Percentiles rank a stretch among this genome's conserved stretches.
These are phyloP conservation scores for Taphrina communis DNA, from an alignment of 1,139 yeast species.

Conservation along the genomic window DNA sequence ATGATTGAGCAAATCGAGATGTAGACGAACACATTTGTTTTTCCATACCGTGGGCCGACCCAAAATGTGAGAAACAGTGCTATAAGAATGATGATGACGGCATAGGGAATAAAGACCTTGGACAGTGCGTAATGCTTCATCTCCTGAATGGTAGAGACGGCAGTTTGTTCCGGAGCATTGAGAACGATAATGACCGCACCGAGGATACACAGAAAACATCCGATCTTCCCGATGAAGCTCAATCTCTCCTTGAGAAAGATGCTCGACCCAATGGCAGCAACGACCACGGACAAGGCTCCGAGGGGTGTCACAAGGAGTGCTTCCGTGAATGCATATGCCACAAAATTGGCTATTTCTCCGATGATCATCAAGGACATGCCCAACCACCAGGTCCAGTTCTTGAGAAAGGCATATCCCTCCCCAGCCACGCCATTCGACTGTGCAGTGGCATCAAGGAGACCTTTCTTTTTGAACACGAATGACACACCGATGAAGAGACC, in stretches of 20 bases:
- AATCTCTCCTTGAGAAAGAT: slow-evolving; percentile 44
- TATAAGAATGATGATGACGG: slow-evolving; percentile 29
- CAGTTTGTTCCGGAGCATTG: slow-evolving; percentile 44
- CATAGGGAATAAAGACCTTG: slow-evolving; percentile 41
- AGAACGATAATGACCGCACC: slow-evolving; percentile 43
- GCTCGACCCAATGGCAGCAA: slow-evolving; percentile 43
- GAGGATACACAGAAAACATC: slow-evolving; percentile 44
- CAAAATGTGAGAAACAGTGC: slow-evolving; percentile 41
- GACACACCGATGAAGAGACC: slow-evolving; percentile 45
- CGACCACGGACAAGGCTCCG: slow-evolving; percentile 45
- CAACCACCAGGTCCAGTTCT: slow-evolving; percentile 45
- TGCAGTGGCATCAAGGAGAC: slow-evolving; percentile 39
- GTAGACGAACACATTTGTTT: slow-evolving; percentile 42
- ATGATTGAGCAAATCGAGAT: slow-evolving; percentile 44
- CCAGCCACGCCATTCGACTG: slow-evolving; percentile 42
- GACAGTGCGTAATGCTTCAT: slow-evolving; percentile 40
- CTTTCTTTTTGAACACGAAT: slow-evolving; percentile 44
- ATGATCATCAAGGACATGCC: slow-evolving; percentile 44
- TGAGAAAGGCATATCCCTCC: slow-evolving; percentile 44
- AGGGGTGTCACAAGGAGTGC: slow-evolving; percentile 45
- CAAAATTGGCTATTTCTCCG: slow-evolving; percentile 44
- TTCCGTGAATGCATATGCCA: slow-evolving; percentile 45
- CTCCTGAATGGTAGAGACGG: slow-evolving; percentile 42
- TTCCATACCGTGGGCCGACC: slow-evolving; percentile 44
- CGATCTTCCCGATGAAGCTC: slow-evolving; percentile 44